Evolutionary conservation across 2,329 filamentous ascomycete species (phyloP).

Genomic region (Hypoxylon rubiginosum): DNA sequence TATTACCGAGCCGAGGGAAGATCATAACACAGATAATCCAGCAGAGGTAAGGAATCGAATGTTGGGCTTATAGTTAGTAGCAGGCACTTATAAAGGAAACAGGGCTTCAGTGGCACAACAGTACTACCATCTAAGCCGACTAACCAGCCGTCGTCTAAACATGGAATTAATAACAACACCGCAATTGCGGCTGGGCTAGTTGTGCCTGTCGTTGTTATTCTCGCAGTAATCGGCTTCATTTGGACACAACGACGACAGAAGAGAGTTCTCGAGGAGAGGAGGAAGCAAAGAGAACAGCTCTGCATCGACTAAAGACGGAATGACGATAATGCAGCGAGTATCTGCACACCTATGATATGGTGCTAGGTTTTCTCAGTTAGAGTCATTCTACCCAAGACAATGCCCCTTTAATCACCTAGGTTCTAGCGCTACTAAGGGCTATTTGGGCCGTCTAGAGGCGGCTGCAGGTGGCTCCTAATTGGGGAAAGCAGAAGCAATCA

Average conservation of each 20-base stretch:
- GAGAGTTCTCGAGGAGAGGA: constrained; percentile 40
- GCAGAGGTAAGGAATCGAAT: constrained; percentile 27
- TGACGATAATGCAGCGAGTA: not conserved
- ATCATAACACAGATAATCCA: constrained; percentile 4
- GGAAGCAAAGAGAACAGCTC: constrained; percentile 43
- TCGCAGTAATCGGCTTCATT: constrained; percentile 42
- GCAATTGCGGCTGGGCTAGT: constrained; percentile 46
- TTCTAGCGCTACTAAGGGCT: not conserved
- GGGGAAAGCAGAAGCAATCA: not conserved
- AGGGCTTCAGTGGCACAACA: constrained; percentile 30
- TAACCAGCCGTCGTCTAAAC: constrained; percentile 20
- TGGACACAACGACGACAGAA: constrained; percentile 44
- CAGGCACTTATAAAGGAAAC: constrained; percentile 9
- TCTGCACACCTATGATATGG: not conserved
- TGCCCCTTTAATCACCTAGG: too few relatives aligned
- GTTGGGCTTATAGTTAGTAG: not conserved
- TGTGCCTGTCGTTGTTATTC: constrained; percentile 45
- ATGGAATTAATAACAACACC: constrained; percentile 39
- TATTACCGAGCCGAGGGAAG: constrained; percentile 21
- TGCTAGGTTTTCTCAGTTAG: not conserved
- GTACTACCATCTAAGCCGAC: constrained; percentile 35
- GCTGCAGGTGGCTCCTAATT: not conserved
- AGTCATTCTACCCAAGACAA: not conserved
- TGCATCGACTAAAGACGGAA: constrained; percentile 39
- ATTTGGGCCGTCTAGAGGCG: not conserved